Base-by-base conservation (phyloP, 345 rosid genomes). In the Ailanthus altissimus region DNA sequence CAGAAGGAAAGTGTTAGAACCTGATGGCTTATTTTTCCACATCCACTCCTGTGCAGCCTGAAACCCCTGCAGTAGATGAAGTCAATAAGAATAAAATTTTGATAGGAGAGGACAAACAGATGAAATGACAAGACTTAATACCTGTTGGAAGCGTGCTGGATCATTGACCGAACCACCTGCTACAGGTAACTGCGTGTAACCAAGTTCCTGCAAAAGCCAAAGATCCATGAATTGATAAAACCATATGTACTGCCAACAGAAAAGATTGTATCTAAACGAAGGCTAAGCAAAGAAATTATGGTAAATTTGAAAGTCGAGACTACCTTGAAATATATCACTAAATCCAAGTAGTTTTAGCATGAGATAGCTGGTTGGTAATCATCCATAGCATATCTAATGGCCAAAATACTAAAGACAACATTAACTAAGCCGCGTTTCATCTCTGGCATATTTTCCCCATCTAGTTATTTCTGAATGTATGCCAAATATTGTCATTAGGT, bases 21-120 rank as follows among this genome's bases (percentile, higher is more conserved):
- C 96, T 89, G 91, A 76, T 80, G 88, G 88, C 80, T 90, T 93
- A 66, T 86, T 88, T 84, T 89, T 93, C 99, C 94, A 88, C 89
- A 83, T 84, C 88, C 81, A 83, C 26, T 92, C 92, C 81, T 89
- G 93, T 66, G 86, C 62, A 77, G 86, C 81, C 78, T 85, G 91
- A 78, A 72, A 79, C 74, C 88, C 89, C 94, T 90, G 77, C 77
- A 78, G 77, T 67, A 79, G 73, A 62, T 45, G 56, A 11, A 65
- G 51, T 77, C 6, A 11, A 64, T 71, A 67, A 57, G 66, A 54
- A 77, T 58, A 5, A 70, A 32, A 51, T 20, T 67, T 38, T 8
- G 21, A 51, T 59, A 23, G 28, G 18, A 38, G 57, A 61, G 5
- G 15, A 75, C 1, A 42, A 42, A 13, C n/a, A 63, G 43, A 56